Evolutionary conservation across 345 rosid species (phyloP).

Genomic region (Jatropha curcas): DNA sequence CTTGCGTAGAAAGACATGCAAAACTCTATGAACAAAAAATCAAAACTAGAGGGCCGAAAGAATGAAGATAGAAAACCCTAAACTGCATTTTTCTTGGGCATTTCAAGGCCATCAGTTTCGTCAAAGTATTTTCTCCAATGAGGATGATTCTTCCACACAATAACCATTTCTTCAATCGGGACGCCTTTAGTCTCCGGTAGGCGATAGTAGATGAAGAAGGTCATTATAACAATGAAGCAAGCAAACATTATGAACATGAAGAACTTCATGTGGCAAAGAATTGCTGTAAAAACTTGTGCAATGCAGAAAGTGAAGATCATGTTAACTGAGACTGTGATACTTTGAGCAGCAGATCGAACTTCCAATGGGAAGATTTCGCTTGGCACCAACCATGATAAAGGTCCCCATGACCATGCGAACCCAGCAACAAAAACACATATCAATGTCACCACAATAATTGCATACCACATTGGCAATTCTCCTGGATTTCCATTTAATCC

Average conservation of each 20-base stretch:
- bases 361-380: slow-evolving; percentile 68
- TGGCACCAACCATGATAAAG: slow-evolving; percentile 65
- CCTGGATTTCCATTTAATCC: slow-evolving; percentile 50
- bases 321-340: slow-evolving; percentile 49
- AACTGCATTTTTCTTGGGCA: background rate
- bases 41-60: too few relatives aligned
- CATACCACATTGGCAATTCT: slow-evolving; percentile 32
- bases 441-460: slow-evolving; percentile 30
- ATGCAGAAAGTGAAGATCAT: slow-evolving; percentile 60
- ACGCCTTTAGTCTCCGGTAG: slow-evolving; percentile 48
- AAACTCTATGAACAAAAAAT: background rate
- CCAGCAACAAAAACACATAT: slow-evolving; percentile 54
- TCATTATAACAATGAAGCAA: slow-evolving; percentile 44
- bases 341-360: slow-evolving; percentile 61
- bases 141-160: slow-evolving; percentile 32
- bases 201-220: slow-evolving; percentile 34
- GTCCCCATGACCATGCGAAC: slow-evolving; percentile 78
- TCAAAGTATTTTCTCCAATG: slow-evolving; percentile 22
- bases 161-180: slow-evolving; percentile 40
- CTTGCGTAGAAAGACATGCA: background rate
- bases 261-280: slow-evolving; percentile 56
- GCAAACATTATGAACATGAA: slow-evolving; percentile 56
- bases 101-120: background rate
- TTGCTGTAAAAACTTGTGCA: slow-evolving; percentile 56
- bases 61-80: too few relatives aligned